phyloP scores from a whole-genome alignment of 1,139 yeast genomes.

The Lodderomyces margitis region DNA sequence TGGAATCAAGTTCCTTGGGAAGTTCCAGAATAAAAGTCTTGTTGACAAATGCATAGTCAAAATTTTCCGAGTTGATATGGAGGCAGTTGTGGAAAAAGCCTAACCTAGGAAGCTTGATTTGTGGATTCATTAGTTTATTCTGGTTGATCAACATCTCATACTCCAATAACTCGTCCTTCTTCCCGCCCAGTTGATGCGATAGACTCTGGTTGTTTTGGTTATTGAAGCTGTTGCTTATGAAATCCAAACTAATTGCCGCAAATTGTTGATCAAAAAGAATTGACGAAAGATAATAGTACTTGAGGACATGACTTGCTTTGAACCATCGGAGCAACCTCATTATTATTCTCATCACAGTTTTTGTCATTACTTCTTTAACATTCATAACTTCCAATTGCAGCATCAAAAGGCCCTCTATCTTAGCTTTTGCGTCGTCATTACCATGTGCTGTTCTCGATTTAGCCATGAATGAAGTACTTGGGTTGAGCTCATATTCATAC shows the following conservation, averaged over 20 bases:
- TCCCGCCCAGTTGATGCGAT: constrained; percentile 6
- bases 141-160: constrained; percentile 37
- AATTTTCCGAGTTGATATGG: constrained; percentile 14
- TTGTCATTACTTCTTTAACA: constrained; percentile 63
- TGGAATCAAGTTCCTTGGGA: constrained; percentile 25
- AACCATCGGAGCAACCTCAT: constrained; percentile 69
- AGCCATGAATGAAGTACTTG: constrained; percentile 28
- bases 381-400: constrained; percentile 55
- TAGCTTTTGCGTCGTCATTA: constrained; percentile 19
- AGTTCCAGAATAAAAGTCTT: constrained; percentile 26
- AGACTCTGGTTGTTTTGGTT: constrained; percentile 32
- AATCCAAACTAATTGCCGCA: constrained; percentile 43
- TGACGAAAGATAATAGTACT: constrained; percentile 71
- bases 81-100: constrained; percentile 48
- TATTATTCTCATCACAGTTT: constrained; percentile 58
- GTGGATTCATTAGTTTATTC: constrained; percentile 47
- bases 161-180: constrained; percentile 29
- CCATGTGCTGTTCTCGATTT: constrained; percentile 11
- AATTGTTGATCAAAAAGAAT: constrained; percentile 73
- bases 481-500: constrained; percentile 40
- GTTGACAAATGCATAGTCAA: constrained; percentile 29
- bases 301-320: constrained; percentile 70
- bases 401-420: constrained; percentile 28
- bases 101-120: constrained; percentile 34
- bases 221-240: constrained; percentile 38